phyloP scores from a whole-genome alignment of 768 basidiomycete genomes.

The Phaeotremella fagi region DNA sequence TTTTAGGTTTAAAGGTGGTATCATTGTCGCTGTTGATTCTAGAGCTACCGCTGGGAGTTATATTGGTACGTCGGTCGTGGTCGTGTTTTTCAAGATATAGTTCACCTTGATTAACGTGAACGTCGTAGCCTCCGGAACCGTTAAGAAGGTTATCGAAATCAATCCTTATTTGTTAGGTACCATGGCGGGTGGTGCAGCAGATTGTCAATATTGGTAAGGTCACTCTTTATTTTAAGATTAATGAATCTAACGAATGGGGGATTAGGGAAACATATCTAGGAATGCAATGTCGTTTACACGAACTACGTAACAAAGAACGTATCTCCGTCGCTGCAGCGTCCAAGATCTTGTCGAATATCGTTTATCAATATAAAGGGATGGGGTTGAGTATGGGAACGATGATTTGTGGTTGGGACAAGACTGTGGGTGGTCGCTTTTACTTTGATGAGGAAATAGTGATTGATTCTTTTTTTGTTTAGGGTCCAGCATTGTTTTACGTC shows the following conservation, averaged over 20 bases:
- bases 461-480: no score
- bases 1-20: constrained; percentile 92
- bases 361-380: constrained; percentile 98
- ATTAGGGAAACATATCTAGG: constrained; percentile 99
- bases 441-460: no score
- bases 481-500: constrained; percentile 92
- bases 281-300: constrained; percentile 93
- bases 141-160: constrained; percentile 99
- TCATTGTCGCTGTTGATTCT: constrained; percentile 99
- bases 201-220: constrained; percentile 51
- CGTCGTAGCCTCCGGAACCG: constrained; percentile 78
- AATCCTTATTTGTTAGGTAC: constrained; percentile 98
- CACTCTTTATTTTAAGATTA: no score
- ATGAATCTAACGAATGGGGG: no score
- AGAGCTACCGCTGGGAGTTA: constrained; percentile 96
- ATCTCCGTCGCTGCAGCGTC: constrained; percentile 99
- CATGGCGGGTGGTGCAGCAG: constrained; percentile 98
- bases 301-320: constrained; percentile 88
- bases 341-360: constrained; percentile 94
- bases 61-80: constrained; percentile 60
- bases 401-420: constrained; percentile 99
- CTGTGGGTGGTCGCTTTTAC: constrained; percentile 62
- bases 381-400: constrained; percentile 99
- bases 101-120: background rate
- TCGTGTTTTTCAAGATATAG: background rate